A percentile compares a stretch with the other conserved stretches of the same genome.
Conservation (phyloP, 108 stramenopile species). For the Phaeodactylum tricornutum region DNA sequence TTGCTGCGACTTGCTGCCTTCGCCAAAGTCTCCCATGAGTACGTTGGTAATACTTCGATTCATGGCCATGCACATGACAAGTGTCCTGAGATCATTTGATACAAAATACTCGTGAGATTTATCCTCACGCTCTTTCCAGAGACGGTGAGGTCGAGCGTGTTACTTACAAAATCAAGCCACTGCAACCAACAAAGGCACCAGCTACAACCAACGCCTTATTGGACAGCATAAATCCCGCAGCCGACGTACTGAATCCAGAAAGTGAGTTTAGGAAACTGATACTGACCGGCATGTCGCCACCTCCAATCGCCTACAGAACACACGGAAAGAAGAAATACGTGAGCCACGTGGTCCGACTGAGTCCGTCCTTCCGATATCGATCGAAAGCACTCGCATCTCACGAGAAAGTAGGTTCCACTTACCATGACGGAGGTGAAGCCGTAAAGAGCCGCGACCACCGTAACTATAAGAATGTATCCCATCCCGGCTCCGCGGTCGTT, state of each 20-base stretch:
- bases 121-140: no score
- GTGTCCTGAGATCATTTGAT: no score
- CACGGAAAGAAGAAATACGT: no score
- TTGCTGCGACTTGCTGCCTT: constrained; percentile 17
- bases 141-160: no score
- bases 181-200: constrained; percentile 82
- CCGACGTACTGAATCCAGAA: constrained; percentile 76
- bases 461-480: constrained; percentile 30
- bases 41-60: constrained; percentile 71
- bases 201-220: constrained; percentile 67
- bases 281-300: constrained; percentile 86
- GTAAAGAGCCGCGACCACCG: constrained; percentile 37
- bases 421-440: constrained; percentile 57
- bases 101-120: no score
- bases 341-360: no score
- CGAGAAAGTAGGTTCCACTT: no score
- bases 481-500: constrained; percentile 37
- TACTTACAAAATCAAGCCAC: constrained; percentile 86
- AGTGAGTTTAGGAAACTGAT: constrained; percentile 80
- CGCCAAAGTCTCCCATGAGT: constrained; percentile 61
- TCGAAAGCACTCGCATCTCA: no score
- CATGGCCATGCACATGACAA: constrained; percentile 85
- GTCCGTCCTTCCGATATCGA: no score
- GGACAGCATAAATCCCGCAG: constrained; percentile 82
- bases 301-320: constrained; percentile 69